Conservation (phyloP, 2,329 filamentous ascomycete species). For the Arachnopeziza araneosa region DNA sequence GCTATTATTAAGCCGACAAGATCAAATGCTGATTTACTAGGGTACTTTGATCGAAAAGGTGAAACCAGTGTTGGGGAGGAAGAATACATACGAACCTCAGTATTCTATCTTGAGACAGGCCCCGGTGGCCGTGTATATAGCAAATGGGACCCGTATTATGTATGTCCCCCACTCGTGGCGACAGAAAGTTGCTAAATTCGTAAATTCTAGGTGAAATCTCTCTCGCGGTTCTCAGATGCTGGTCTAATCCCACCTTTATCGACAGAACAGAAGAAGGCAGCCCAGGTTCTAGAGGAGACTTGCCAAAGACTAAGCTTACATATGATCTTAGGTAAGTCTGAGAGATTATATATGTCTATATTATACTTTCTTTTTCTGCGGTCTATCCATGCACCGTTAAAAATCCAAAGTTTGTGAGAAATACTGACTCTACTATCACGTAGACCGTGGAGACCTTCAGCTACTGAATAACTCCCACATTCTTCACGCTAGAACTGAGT, state of each 20-base stretch:
- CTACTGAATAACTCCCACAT: slow-evolving; percentile 78
- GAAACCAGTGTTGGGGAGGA: slow-evolving; percentile 71
- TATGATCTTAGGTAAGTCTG: slow-evolving; percentile 60
- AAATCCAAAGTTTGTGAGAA: neutral
- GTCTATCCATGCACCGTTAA: neutral
- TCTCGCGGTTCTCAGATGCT: slow-evolving; percentile 66
- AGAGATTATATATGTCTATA: neutral
- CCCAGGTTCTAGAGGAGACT: slow-evolving; percentile 67
- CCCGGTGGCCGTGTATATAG: slow-evolving; percentile 64
- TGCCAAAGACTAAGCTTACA: slow-evolving; percentile 70
- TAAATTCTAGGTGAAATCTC: slow-evolving; percentile 48
- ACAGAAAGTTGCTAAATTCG: neutral
- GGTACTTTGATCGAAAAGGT: slow-evolving; percentile 91
- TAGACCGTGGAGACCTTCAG: slow-evolving; percentile 76
- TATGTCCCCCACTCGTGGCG: neutral
- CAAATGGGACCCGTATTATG: slow-evolving; percentile 90
- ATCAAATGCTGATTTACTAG: too few species aligned
- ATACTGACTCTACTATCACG: neutral
- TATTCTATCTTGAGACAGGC: slow-evolving; percentile 72
- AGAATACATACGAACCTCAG: slow-evolving; percentile 63
- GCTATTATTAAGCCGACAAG: too few species aligned
- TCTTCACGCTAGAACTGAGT: slow-evolving; percentile 75
- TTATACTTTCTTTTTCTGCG: neutral
- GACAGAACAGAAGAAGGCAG: slow-evolving; percentile 60
- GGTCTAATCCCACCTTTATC: slow-evolving; percentile 71